Percentiles rank a stretch among this genome's conserved stretches.
phyloP scores from a whole-genome alignment of 2,329 filamentous ascomycete species.

The Epichloe brachyelytri region DNA sequence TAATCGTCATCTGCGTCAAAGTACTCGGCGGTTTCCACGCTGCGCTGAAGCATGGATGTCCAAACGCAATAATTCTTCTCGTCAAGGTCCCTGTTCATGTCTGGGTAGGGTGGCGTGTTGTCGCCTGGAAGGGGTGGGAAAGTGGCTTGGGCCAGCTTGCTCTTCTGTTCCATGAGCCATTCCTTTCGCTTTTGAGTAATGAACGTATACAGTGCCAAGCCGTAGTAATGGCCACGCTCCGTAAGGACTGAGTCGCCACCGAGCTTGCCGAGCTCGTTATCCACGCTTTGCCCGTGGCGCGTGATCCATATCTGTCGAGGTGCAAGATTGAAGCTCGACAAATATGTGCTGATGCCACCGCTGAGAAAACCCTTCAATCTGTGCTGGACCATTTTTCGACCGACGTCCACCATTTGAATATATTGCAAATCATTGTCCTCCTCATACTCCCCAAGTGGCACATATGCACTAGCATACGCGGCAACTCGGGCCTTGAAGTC shows the following conservation, averaged over 20 bases:
- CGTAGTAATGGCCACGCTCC: slow-evolving; percentile 67
- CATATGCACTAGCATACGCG: slow-evolving; percentile 89
- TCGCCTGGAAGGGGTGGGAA: slow-evolving; percentile 89
- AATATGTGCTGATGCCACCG: slow-evolving; percentile 82
- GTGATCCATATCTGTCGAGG: slow-evolving; percentile 98
- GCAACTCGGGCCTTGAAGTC: slow-evolving; percentile 90
- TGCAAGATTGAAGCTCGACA: slow-evolving; percentile 92
- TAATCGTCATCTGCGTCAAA: slow-evolving; percentile 89
- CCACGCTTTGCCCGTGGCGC: slow-evolving; percentile 77
- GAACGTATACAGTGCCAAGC: slow-evolving; percentile 66
- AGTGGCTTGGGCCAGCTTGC: slow-evolving; percentile 60
- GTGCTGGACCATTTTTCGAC: slow-evolving; percentile 83
- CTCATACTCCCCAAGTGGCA: slow-evolving; percentile 80
- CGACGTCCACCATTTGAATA: slow-evolving; percentile 96
- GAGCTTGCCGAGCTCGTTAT: slow-evolving; percentile 79
- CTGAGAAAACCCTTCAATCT: slow-evolving; percentile 86
- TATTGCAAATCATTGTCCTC: slow-evolving; percentile 86
- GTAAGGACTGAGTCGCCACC: slow-evolving; percentile 83
- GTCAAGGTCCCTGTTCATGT: slow-evolving; percentile 55
- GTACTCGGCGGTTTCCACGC: slow-evolving; percentile 73
- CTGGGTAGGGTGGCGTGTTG: slow-evolving; percentile 87
- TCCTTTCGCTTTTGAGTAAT: slow-evolving; percentile 66
- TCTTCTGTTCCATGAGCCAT: slow-evolving; percentile 74
- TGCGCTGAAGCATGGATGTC: slow-evolving; percentile 92
- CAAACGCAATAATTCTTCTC: slow-evolving; percentile 94